Conservation (phyloP, 495 filamentous ascomycete species). For the Neurospora sublineolata region DNA sequence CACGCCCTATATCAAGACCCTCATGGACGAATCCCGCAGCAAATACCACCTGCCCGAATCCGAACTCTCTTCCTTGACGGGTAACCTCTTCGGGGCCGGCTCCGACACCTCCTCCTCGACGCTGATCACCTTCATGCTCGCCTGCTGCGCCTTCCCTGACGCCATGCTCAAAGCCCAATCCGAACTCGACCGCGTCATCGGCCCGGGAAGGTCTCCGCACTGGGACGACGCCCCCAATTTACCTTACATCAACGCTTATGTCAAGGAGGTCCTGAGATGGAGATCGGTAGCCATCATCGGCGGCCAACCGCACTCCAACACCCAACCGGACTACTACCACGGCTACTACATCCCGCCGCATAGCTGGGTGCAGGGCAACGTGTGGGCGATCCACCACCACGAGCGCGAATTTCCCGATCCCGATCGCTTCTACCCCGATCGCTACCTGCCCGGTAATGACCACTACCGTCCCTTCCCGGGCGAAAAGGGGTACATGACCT, state of each 20-base stretch:
- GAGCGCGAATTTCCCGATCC: constrained; percentile 52
- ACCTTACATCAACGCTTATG: constrained; percentile 48
- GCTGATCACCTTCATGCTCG: constrained; percentile 50
- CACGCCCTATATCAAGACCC: constrained; percentile 38
- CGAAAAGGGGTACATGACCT: constrained; percentile 53
- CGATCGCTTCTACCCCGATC: constrained; percentile 43
- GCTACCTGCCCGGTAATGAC: constrained; percentile 36
- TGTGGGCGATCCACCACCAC: constrained; percentile 55
- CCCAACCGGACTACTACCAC: constrained; percentile 47
- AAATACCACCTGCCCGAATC: constrained; percentile 39
- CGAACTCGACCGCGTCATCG: constrained; percentile 49
- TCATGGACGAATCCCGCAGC: constrained; percentile 37
- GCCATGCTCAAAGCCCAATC: constrained; percentile 28
- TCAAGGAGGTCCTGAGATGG: constrained; percentile 56
- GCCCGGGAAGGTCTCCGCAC: constrained; percentile 38
- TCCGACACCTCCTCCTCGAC: constrained; percentile 56
- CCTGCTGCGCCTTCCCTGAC: constrained; percentile 45
- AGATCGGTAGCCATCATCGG: constrained; percentile 52
- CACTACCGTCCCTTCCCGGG: constrained; percentile 43
- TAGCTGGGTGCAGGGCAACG: constrained; percentile 49
- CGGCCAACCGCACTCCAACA: constrained; percentile 50
- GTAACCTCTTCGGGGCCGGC: constrained; percentile 54
- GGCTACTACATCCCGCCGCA: constrained; percentile 42
- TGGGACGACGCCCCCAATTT: constrained; percentile 47
- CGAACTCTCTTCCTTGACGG: constrained; percentile 48